phyloP scores from a whole-genome alignment of 768 basidiomycete species.

The Infundibulicybe gibba region DNA sequence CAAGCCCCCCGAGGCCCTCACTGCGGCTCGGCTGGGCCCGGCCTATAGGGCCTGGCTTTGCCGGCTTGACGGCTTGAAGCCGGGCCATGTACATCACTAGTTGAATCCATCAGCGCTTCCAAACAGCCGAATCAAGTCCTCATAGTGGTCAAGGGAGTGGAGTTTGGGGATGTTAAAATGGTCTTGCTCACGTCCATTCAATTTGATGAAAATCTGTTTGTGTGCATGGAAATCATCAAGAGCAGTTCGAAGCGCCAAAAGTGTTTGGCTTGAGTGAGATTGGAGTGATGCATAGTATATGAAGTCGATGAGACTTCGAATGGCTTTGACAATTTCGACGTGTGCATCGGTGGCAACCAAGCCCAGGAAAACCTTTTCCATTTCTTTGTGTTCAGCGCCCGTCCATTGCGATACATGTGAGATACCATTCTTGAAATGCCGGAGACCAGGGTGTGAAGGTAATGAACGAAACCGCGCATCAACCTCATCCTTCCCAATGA shows the following conservation, averaged over 20 bases:
- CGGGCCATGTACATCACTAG: too few relatives aligned
- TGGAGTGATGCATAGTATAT: neutral
- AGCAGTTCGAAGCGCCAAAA: neutral
- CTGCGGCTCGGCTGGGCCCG: too few relatives aligned
- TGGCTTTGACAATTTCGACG: neutral
- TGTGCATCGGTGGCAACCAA: constrained; percentile 11
- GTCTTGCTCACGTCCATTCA: neutral
- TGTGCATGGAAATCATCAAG: neutral
- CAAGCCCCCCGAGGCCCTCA: too few relatives aligned
- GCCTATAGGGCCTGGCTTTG: too few relatives aligned
- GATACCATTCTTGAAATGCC: too few relatives aligned
- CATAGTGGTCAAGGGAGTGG: neutral
- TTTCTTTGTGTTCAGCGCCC: too few relatives aligned
- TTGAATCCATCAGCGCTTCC: neutral
- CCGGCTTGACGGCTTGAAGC: too few relatives aligned
- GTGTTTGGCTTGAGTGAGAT: neutral
- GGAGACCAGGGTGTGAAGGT: neutral
- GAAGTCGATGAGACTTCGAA: neutral
- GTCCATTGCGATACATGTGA: neutral
- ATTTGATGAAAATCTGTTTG: neutral
- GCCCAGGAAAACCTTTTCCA: constrained; percentile 15
- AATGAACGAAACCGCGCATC: neutral
- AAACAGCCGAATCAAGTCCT: neutral
- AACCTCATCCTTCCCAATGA: neutral
- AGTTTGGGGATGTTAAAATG: constrained; percentile 1